Evolutionary conservation across 768 basidiomycete genomes (phyloP).

Genomic region (Termitomyces sp.): DNA sequence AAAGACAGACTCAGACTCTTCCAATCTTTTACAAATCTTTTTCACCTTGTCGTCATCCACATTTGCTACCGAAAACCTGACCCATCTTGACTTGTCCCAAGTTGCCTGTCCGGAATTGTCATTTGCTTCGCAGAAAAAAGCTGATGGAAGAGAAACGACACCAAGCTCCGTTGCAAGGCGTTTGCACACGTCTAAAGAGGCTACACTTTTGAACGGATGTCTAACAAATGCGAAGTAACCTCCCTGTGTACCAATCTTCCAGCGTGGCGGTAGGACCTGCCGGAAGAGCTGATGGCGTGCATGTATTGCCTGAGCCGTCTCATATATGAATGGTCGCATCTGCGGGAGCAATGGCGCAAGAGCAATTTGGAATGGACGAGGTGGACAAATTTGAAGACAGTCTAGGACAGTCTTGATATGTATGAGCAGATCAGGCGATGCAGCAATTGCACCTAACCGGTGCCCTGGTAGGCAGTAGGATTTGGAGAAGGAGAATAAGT

Average conservation of each 20-base stretch:
- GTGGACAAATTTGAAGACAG: conserved; percentile 76
- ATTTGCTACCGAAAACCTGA: conserved; percentile 80
- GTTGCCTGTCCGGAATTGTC: conserved; percentile 19
- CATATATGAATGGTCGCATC: conserved; percentile 47
- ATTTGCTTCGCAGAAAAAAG: conserved; percentile 47
- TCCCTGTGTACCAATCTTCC: conserved; percentile 61
- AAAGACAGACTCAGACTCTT: conserved; percentile 29
- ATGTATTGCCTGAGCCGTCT: conserved; percentile 42
- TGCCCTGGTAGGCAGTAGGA: conserved; percentile 79
- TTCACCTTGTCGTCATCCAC: conserved; percentile 58
- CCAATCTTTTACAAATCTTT: conserved; percentile 47
- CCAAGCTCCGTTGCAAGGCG: conserved; percentile 58
- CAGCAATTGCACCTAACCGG: conserved; percentile 68
- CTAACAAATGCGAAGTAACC: conserved; percentile 78
- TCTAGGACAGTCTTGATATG: conserved; percentile 57
- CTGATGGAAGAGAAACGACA: conserved; percentile 59
- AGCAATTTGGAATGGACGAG: conserved; percentile 67
- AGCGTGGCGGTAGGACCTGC: conserved; percentile 39
- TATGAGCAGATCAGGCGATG: conserved; percentile 46
- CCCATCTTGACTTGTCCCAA: conserved; percentile 51
- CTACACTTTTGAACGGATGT: conserved; percentile 48
- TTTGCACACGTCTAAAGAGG: conserved; percentile 49
- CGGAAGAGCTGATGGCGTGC: conserved; percentile 55
- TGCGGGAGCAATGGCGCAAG: conserved; percentile 48
- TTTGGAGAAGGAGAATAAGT: conserved; percentile 80